Percentiles rank a stretch among this genome's conserved stretches.
Evolutionary conservation across 441 rosid species (phyloP).

Genomic region (Pelargonium citronellum): DNA sequence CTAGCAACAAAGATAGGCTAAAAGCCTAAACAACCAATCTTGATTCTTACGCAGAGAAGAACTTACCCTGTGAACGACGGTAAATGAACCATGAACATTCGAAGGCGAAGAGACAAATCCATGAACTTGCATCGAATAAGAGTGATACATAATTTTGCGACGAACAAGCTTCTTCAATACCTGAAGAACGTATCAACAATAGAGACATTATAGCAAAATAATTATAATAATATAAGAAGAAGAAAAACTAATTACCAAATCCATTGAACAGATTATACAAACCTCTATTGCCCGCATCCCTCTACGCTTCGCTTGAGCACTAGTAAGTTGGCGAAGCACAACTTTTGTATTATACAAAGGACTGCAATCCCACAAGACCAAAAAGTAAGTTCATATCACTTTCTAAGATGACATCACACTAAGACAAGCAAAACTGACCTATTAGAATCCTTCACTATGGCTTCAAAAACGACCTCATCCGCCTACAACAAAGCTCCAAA

Average conservation of each 20-base stretch:
- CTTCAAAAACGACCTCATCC: conserved; percentile 84
- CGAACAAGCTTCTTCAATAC: conserved; percentile 78
- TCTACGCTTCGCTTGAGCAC: conserved; percentile 72
- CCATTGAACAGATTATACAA: conserved; percentile 10
- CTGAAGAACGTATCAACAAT: conserved; percentile 32
- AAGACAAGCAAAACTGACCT: conserved; percentile 45
- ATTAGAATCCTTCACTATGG: conserved; percentile 53
- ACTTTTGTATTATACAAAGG: conserved; percentile 71
- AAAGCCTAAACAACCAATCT: neutral
- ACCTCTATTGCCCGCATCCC: conserved; percentile 93
- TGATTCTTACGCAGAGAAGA: conserved; percentile 9
- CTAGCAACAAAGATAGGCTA: neutral
- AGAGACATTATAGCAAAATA: neutral
- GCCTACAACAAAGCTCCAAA: conserved; percentile 38
- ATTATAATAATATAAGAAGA: neutral
- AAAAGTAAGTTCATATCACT: conserved; percentile 22
- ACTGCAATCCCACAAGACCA: conserved; percentile 48
- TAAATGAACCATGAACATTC: conserved; percentile 41
- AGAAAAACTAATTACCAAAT: neutral
- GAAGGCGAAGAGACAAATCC: conserved; percentile 53
- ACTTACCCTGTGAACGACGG: conserved; percentile 85
- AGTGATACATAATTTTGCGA: conserved; percentile 74
- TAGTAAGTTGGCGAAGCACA: conserved; percentile 67
- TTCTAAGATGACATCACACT: conserved; percentile 11
- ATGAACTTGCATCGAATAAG: conserved; percentile 93